Conservation (phyloP, 1,284 basidiomycete species). For the Schizophyllum commune region DNA sequence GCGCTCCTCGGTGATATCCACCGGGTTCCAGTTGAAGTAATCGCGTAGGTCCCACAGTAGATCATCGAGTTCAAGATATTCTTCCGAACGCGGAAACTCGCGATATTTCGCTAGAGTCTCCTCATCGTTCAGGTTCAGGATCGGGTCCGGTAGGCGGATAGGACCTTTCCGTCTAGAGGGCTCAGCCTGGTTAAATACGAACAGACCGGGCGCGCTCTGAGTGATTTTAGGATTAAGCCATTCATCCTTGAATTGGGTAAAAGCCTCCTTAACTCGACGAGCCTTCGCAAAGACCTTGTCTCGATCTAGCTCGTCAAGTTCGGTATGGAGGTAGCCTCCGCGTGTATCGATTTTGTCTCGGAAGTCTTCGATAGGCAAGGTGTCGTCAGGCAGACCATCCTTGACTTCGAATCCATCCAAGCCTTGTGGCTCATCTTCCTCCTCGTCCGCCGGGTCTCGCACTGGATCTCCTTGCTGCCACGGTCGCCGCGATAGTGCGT, state of each 20-base stretch:
- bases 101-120: neutral
- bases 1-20: neutral
- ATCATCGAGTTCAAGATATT: neutral
- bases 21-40: neutral
- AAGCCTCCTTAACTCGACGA: conserved; percentile 9
- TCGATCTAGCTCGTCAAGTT: neutral
- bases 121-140: neutral
- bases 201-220: neutral
- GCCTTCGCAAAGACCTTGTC: neutral
- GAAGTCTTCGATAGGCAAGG: conserved; percentile 11
- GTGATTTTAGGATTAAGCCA: neutral
- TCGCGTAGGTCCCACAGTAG: neutral
- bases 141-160: neutral
- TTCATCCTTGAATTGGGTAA: neutral
- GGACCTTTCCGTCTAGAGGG: too few relatives aligned
- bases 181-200: too few relatives aligned
- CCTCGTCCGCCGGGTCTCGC: neutral
- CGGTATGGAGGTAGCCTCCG: conserved; percentile 3
- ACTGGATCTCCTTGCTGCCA: conserved; percentile 12
- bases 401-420: neutral
- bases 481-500: conserved; percentile 22
- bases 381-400: conserved; percentile 2
- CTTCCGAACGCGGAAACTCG: neutral
- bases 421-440: conserved; percentile 8
- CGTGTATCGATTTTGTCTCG: conserved; percentile 9